phyloP scores from a whole-genome alignment of 2,329 filamentous ascomycete species.

The Penicillium sclerotigenum region DNA sequence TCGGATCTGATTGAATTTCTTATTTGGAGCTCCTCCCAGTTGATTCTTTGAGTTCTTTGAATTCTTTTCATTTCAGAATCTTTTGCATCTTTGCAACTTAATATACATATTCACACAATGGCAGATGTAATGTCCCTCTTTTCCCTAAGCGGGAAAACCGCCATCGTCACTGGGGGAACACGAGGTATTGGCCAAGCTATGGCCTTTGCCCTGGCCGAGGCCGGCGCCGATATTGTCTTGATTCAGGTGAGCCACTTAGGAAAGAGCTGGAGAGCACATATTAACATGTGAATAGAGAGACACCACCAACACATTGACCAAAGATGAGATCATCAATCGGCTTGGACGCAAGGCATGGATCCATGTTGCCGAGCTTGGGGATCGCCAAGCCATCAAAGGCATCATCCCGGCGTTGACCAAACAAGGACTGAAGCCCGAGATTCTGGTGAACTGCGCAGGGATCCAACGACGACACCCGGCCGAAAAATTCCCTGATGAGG shows the following conservation, averaged over 20 bases:
- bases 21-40: background rate
- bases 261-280: background rate
- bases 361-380: constrained; percentile 44
- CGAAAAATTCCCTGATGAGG: constrained; percentile 69
- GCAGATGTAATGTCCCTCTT: constrained; percentile 33
- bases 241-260: constrained; percentile 33
- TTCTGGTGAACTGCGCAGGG: constrained; percentile 82
- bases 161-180: constrained; percentile 48
- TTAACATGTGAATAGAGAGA: constrained; percentile 47
- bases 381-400: constrained; percentile 40
- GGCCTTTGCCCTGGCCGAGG: constrained; percentile 48
- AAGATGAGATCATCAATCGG: constrained; percentile 41
- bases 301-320: constrained; percentile 46
- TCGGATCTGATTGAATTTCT: background rate
- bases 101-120: constrained; percentile 24
- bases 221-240: constrained; percentile 47
- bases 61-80: background rate
- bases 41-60: background rate
- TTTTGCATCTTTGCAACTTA: background rate
- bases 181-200: constrained; percentile 49
- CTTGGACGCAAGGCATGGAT: constrained; percentile 43
- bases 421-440: constrained; percentile 61
- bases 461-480: constrained; percentile 77
- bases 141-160: constrained; percentile 43
- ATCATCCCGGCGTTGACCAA: constrained; percentile 40